Evolutionary conservation across 768 basidiomycete species (phyloP).

Genomic region (Lentinula guzmanii): DNA sequence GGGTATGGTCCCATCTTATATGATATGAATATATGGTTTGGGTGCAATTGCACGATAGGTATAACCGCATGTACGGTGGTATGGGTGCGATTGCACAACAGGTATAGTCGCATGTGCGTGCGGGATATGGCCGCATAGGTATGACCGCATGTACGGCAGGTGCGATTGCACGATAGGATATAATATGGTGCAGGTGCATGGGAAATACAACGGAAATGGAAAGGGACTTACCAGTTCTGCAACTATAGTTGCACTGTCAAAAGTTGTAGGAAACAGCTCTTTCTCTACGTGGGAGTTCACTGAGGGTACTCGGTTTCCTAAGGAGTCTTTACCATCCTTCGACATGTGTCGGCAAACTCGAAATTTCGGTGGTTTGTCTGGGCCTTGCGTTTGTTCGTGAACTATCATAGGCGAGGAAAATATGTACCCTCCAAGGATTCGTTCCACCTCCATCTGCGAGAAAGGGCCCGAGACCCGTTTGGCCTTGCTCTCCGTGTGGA

Average conservation of each 20-base stretch:
- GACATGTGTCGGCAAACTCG: slow-evolving; percentile 11
- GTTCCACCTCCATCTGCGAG: slow-evolving; percentile 11
- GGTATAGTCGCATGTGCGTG: too few relatives aligned
- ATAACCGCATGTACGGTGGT: too few relatives aligned
- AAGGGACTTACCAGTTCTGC: slow-evolving; percentile 6
- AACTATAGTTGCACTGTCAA: slow-evolving; percentile 3
- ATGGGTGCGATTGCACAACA: too few relatives aligned
- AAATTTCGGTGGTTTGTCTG: slow-evolving; percentile 1
- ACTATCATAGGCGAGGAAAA: slow-evolving; percentile 6
- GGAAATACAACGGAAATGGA: slow-evolving; percentile 7
- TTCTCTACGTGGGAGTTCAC: slow-evolving; percentile 8
- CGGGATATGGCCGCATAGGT: too few relatives aligned
- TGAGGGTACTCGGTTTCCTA: not conserved
- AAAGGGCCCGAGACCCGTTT: slow-evolving; percentile 17
- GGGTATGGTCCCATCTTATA: too few relatives aligned
- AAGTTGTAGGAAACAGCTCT: slow-evolving; percentile 3
- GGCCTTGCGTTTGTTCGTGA: not conserved
- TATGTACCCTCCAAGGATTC: slow-evolving; percentile 10
- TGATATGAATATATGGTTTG: too few relatives aligned
- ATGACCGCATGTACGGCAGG: too few relatives aligned
- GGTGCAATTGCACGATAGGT: too few relatives aligned
- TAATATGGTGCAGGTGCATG: slow-evolving; percentile 12
- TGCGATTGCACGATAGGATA: slow-evolving; percentile 20
- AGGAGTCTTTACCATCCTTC: not conserved
- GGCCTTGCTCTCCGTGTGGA: slow-evolving; percentile 10